Evolutionary conservation across 2,329 filamentous ascomycete species (phyloP), one percentile per base, ranked within the genome.

Genomic region (Stagonosporopsis rhizophila): DNA sequence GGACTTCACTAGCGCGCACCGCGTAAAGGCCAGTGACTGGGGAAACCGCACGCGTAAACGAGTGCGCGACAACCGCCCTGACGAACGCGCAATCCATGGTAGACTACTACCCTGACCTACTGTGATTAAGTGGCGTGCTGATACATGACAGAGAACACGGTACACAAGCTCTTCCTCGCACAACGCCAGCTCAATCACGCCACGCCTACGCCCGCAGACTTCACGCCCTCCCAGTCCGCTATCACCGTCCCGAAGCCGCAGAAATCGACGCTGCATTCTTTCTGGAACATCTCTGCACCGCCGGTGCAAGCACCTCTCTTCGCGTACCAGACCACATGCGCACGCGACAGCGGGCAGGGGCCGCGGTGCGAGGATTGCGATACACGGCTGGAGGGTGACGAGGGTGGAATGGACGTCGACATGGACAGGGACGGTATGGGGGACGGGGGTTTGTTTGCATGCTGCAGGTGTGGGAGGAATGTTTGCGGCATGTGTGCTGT

Each of bases 11-110:
- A 64, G 64, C 20, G 62, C 64, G 7, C 62, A 62, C n/a, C 63
- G 71, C 22, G 59, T 68, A 30, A 70, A 73, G 46, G 49, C 50
- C 34, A 68, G 69, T 17, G 65, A 86, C 62, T 78, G 86, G 40
- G 79, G 82, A 62, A 81, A 80, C 58, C 81, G 85, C 17, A 88
- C 85, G 52, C 78, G 82, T 56, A 88, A 88, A 72, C 75, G 85
- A 30, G 80, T 83, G 61, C 79, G 85, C 56, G 81, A 87, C 68
- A 81, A 83, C 65, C 78, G 85, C 40, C 85, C 85, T 0, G 80
- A 85, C 50, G 84, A 86, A 51, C 75, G 80, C 50, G 71, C 77
- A 15, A 79, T 87, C 52, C 82, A 85, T 68, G 80, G 85, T 86
- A 74, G 25, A 61, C 23, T 20, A 12, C 35, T 8, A 39, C 12